Evolutionary conservation across 2,329 filamentous ascomycete species (phyloP), one percentile per base, ranked within the genome.

Genomic region (Capronia epimyces): DNA sequence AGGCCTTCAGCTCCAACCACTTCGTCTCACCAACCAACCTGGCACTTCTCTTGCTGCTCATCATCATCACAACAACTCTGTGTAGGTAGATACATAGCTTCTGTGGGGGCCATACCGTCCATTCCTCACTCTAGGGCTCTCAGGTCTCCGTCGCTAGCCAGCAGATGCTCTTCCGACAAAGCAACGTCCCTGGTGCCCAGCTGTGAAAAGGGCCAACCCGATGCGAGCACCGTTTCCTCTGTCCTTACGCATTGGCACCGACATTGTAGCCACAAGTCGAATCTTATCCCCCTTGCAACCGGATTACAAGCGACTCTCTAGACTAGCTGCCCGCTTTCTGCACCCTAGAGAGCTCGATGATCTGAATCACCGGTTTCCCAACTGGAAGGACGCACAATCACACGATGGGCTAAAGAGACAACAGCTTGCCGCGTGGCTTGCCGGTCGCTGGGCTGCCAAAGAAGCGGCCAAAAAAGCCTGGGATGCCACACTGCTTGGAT

Each of bases 401-500:
- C 44, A 48, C 31, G 43, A 46, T 31, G 52, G 42, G 51, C 32
- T 20, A 5, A 39, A 39, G 25, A 36, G 43, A 43, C 27, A 43
- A 29, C 49, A 49, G 36, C 21, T 57, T 5, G 47, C 50, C 9
- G 13, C 36, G 18, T 73, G 68, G 68, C 64, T 74, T 5, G 71
- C 70, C 2, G 71, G 71, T n/a, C 68, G 81, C 46, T 86, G 83
- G 64, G 84, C 86, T 1, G 85, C 84, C 6, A 89, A 89, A 64
- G 87, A 89, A 67, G 86, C 86, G 1, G 78, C 77, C 46, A 82
- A 86, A 58, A 89, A 90, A 69, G 85, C 86, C 2, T 80, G 86
- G 57, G 74, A 78, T 1, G 71, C 75, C n/a, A 71, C 78, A 6
- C 68, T 67, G 18, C 67, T 89, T 20, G 76, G 75, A 1, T 84